Evolutionary conservation across 1,284 basidiomycete species (phyloP), one percentile per base, ranked within the genome.

Genomic region (Cutaneotrichosporon daszewskae): DNA sequence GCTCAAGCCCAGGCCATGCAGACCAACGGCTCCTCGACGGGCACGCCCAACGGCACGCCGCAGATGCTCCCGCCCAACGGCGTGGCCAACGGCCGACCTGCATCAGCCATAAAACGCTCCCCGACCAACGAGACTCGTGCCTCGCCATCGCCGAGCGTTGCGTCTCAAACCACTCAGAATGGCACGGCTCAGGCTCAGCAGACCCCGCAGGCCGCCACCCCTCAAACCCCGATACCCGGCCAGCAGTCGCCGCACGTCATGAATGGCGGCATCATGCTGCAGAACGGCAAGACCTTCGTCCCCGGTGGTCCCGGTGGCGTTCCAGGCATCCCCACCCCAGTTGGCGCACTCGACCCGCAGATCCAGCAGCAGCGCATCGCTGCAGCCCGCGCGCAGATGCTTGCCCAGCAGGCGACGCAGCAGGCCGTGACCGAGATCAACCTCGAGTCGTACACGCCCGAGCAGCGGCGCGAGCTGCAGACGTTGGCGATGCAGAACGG

Each of bases 201-300:
- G 34, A 11, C 13, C 13, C 28, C 28, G 7, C 7, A 14, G 28
- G 13, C 13, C 13, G 16, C 28, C 16, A 31, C 28, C 28, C 28
- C 28, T 8, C 49, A 55, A 19, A 33, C 40, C 18, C 37, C 27
- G 27, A 28, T 33, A 16, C 40, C 29, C n/a, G 45, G 45, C 14
- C 24, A 26, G 5, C 39, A 39, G 28, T 49, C 53, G 5, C 57
- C 57, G 1, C 60, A 62, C 43, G 42, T 62, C 40, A 33, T 56
- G 37, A 58, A 60, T 37, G 54, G 40, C 22, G 29, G 46, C 23
- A 40, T 52, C 25, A 24, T 53, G 13, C 25, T 51, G 16, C 43
- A 46, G 4, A 59, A 59, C 40, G 58, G 55, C 37, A 58, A 60
- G 51, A 46, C 38, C 26, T 53, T 47, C 49, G 55, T 53, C 2